phyloP scores from a whole-genome alignment of 2,329 filamentous ascomycete species.

The Fusarium sp. region DNA sequence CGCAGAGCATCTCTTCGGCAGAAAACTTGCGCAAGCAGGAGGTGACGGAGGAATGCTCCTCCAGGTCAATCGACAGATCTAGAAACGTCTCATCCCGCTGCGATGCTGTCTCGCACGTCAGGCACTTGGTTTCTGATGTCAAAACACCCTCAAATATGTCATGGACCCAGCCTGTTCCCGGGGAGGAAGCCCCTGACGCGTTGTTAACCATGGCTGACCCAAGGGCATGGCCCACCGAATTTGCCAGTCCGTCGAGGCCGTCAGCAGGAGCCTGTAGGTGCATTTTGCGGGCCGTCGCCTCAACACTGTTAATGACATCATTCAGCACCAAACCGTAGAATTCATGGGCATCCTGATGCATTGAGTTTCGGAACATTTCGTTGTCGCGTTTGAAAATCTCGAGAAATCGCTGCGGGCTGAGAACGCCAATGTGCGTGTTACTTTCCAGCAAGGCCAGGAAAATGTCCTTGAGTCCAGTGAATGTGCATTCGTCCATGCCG shows the following conservation, averaged over 20 bases:
- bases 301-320: conserved; percentile 93
- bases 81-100: conserved; percentile 96
- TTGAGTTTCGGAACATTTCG: conserved; percentile 95
- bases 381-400: conserved; percentile 95
- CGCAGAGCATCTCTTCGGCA: conserved; percentile 97
- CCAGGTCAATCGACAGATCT: conserved; percentile 94
- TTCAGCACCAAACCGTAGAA: conserved; percentile 97
- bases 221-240: conserved; percentile 61
- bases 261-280: conserved; percentile 50
- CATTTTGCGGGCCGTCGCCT: conserved; percentile 81
- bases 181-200: conserved; percentile 62
- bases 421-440: conserved; percentile 84
- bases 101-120: conserved; percentile 96
- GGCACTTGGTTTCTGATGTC: conserved; percentile 94
- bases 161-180: conserved; percentile 89
- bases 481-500: conserved; percentile 94
- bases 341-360: conserved; percentile 99
- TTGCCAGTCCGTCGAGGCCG: conserved; percentile 57
- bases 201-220: conserved; percentile 51
- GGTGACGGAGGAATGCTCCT: conserved; percentile 95
- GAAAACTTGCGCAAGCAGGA: conserved; percentile 96
- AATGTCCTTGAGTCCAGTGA: conserved; percentile 95
- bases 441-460: conserved; percentile 91
- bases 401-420: conserved; percentile 92
- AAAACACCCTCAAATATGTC: conserved; percentile 95